Base-by-base conservation (phyloP, 768 basidiomycete genomes). In the Termitomyces heimii region DNA sequence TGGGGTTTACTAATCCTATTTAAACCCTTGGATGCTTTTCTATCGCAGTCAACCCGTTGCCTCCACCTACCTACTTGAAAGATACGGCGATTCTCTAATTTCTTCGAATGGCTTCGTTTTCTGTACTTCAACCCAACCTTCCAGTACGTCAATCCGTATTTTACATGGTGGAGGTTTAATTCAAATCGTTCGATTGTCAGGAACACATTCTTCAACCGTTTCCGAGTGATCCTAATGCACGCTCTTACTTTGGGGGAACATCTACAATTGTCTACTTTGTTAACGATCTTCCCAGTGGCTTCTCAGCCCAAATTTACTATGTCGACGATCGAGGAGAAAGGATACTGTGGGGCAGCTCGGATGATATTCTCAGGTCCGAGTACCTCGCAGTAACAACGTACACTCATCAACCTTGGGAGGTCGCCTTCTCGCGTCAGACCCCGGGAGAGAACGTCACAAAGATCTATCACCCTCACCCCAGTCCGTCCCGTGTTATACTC, bases 351-450 rank as follows among this genome's bases (percentile, higher is more conserved):
- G 18, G 0, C 0, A 5, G 29, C 3, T n/a, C n/a, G 20, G 12
- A 7, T 12, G 3, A 4, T 3, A 26, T 52, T 39, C 24, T 1
- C 16, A 26, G 7, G 18, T 26, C 35, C 9, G 8, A 31, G n/a
- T 28, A 12, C 51, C 13, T 7, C n/a, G 5, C 28, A 6, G 51
- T 14, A 10, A 29, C 28, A 28, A 51, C 60, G 5, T 34, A 40
- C 20, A 51, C 46, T 14, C 42, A 37, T 20, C 49, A 59, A 20
- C 51, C 55, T 6, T 62, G 60, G 60, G 57, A 54, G 51, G 57
- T 59, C 8, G 31, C 22, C 14, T 34, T 59, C 39, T 44, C 40
- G 20, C 50, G 35, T 39, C 29, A 31, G 13, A n/a, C n/a, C n/a
- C n/a, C n/a, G n/a, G 24, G 43, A 37, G 50, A 50, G 16, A 56